phyloP scores from a whole-genome alignment of 192 early-diverging fungal genomes.

The Entomortierella parvispora region DNA sequence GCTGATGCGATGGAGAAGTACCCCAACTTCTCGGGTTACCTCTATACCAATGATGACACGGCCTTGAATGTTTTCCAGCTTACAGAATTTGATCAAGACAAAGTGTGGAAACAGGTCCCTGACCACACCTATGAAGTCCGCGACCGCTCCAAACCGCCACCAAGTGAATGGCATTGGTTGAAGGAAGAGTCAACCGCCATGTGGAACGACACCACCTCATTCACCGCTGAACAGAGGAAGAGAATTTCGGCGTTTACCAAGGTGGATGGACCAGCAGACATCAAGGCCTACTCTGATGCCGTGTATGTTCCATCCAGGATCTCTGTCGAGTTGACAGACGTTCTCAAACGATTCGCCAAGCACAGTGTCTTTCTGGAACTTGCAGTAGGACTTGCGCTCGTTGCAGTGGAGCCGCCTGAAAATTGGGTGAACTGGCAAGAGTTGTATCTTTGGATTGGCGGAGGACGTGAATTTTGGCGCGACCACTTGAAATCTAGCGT shows the following conservation, averaged over 20 bases:
- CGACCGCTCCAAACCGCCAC: not conserved
- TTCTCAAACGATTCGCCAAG: constrained; percentile 1
- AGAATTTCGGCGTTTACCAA: not conserved
- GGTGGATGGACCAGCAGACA: constrained; percentile 1
- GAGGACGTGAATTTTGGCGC: not conserved
- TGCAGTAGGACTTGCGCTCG: constrained; percentile 1
- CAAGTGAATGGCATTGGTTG: not conserved
- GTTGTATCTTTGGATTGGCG: not conserved
- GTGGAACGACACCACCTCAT: not conserved
- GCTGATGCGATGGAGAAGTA: constrained; percentile 9
- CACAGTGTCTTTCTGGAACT: not conserved
- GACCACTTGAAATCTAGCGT: not conserved
- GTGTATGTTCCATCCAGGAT: constrained; percentile 1
- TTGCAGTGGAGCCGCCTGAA: not conserved
- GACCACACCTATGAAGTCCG: not conserved
- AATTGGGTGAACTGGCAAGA: not conserved
- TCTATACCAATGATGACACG: constrained; percentile 9
- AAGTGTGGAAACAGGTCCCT: constrained; percentile 1
- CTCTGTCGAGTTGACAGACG: constrained; percentile 1
- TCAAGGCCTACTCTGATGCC: not conserved
- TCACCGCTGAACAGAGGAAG: not conserved
- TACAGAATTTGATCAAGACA: not conserved
- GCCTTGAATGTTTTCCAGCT: constrained; percentile 6
- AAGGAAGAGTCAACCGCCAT: not conserved
- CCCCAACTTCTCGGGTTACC: constrained; percentile 8